phyloP scores from a whole-genome alignment of 768 basidiomycete species.

The Suillus weaverae region DNA sequence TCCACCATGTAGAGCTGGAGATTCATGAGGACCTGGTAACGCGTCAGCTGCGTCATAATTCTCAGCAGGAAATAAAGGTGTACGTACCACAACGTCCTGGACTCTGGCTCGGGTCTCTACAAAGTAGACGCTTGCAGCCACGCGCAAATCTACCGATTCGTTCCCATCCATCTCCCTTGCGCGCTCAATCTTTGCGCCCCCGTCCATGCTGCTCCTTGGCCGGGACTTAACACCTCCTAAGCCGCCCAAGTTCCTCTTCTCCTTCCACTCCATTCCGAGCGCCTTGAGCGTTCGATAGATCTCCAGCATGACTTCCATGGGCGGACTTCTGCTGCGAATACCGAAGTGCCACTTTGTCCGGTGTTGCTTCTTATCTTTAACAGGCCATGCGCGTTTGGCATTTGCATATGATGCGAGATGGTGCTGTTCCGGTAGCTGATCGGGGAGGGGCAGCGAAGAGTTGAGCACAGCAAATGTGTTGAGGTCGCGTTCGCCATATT shows the following conservation, averaged over 20 bases:
- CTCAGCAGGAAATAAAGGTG: background rate
- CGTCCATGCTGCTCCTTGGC: slow-evolving; percentile 33
- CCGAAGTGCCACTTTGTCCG: slow-evolving; percentile 98
- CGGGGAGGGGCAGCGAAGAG: slow-evolving; percentile 80
- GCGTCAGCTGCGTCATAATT: slow-evolving; percentile 5
- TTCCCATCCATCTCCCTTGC: slow-evolving; percentile 60
- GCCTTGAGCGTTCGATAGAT: slow-evolving; percentile 91
- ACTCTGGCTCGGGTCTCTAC: slow-evolving; percentile 91
- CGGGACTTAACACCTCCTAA: slow-evolving; percentile 52
- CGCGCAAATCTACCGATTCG: slow-evolving; percentile 60
- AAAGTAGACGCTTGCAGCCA: slow-evolving; percentile 81
- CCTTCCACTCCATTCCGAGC: slow-evolving; percentile 97
- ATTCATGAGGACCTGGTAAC: slow-evolving; percentile 86
- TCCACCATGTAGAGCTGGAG: slow-evolving; percentile 97
- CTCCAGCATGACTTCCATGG: slow-evolving; percentile 99
- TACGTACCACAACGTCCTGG: slow-evolving; percentile 84
- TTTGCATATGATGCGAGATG: slow-evolving; percentile 70
- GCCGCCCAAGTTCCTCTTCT: slow-evolving; percentile 78
- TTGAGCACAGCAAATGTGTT: slow-evolving; percentile 88
- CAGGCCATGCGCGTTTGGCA: slow-evolving; percentile 42
- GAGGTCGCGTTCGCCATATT: slow-evolving; percentile 41
- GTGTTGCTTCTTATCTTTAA: slow-evolving; percentile 68
- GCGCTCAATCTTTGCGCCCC: slow-evolving; percentile 56
- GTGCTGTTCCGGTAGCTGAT: slow-evolving; percentile 59
- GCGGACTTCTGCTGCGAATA: slow-evolving; percentile 89